Percentiles rank a stretch among this genome's conserved stretches.
phyloP scores from a whole-genome alignment of 2,329 filamentous ascomycete genomes.

The Aspergillus puulaauensis region DNA sequence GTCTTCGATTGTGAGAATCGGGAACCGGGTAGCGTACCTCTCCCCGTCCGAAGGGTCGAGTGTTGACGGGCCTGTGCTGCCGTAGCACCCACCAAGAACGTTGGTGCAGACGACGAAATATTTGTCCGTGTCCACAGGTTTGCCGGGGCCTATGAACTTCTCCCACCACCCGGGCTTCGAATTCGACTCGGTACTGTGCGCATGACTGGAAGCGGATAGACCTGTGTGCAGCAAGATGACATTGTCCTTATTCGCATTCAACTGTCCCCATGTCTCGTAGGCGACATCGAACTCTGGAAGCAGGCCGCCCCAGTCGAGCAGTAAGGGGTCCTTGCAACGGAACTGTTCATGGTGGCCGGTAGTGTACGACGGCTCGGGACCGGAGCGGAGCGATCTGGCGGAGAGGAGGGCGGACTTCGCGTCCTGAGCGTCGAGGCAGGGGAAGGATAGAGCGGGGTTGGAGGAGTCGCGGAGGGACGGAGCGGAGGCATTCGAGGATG shows the following conservation, averaged over 20 bases:
- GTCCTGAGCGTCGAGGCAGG: conserved; percentile 83
- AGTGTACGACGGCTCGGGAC: conserved; percentile 92
- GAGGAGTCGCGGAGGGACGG: conserved; percentile 46
- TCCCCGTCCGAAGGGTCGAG: conserved; percentile 85
- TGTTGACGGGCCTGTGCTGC: conserved; percentile 86
- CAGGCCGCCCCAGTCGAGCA: conserved; percentile 94
- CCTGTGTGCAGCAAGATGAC: conserved; percentile 91
- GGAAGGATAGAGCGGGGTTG: conserved; percentile 85
- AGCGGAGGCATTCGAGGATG: conserved; percentile 21
- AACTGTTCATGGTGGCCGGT: conserved; percentile 79
- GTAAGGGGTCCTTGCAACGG: conserved; percentile 69
- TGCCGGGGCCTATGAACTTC: conserved; percentile 89
- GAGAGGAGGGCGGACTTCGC: conserved; percentile 72
- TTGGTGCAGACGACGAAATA: conserved; percentile 97
- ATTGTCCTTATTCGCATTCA: conserved; percentile 67
- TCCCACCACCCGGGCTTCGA: conserved; percentile 97
- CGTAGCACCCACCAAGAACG: conserved; percentile 92
- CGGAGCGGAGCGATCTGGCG: conserved; percentile 65
- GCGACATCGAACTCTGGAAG: conserved; percentile 85
- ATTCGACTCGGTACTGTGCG: conserved; percentile 85
- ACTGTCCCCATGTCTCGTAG: conserved; percentile 83
- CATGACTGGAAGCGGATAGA: conserved; percentile 94
- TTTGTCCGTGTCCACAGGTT: conserved; percentile 82
- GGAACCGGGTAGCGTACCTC: conserved; percentile 90
- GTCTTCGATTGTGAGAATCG: conserved; percentile 91